Evolutionary conservation across 2,329 filamentous ascomycete species (phyloP).

Genomic region (Aspergillus latus): DNA sequence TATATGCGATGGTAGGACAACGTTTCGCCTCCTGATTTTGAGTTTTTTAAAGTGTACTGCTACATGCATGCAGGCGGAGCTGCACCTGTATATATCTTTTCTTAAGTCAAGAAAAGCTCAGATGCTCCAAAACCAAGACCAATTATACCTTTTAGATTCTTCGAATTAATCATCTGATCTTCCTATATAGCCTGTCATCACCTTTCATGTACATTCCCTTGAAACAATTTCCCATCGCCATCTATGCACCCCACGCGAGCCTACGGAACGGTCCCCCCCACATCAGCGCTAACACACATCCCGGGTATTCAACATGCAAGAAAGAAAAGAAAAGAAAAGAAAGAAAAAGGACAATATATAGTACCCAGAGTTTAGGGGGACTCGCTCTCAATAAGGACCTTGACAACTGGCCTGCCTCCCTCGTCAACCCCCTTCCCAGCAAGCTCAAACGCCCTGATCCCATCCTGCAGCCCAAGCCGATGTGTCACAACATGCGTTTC

Average conservation of each 20-base stretch:
- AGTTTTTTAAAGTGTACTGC: too few relatives aligned
- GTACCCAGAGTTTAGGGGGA: neutral
- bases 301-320: neutral
- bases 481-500: slow-evolving; percentile 56
- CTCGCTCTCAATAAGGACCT: slow-evolving; percentile 49
- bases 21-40: neutral
- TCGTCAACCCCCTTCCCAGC: slow-evolving; percentile 54
- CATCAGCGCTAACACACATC: neutral
- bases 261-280: neutral
- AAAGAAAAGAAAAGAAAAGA: neutral
- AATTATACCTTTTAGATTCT: too few relatives aligned
- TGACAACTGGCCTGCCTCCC: slow-evolving; percentile 53
- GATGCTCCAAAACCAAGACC: too few relatives aligned
- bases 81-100: too few relatives aligned
- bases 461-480: slow-evolving; percentile 48
- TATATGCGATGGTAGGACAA: neutral
- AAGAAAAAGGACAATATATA: neutral
- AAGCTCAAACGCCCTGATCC: slow-evolving; percentile 53
- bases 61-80: too few relatives aligned
- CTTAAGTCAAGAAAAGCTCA: too few relatives aligned
- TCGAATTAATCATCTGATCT: too few relatives aligned
- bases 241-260: neutral
- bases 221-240: neutral
- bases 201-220: neutral
- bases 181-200: too few relatives aligned